Evolutionary conservation across 805 yeast species (phyloP), one percentile per base, ranked within the genome.

Genomic region (Saccharomyces eubayanus): DNA sequence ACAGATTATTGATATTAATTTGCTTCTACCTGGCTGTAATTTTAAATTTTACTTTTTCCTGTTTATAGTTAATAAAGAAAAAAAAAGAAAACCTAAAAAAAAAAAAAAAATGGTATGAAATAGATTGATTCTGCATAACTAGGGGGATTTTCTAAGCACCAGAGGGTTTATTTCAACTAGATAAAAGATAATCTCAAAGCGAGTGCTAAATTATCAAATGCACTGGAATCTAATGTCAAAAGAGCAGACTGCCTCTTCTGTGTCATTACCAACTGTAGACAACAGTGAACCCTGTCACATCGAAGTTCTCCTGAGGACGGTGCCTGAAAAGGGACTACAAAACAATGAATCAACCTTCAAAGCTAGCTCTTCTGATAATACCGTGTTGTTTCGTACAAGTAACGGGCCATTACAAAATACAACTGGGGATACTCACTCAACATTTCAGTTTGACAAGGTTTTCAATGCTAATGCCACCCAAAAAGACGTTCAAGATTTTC

Each of bases 381-480:
- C 45, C 8, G 46, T 27, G 29, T 24, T 28, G n/a, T 46, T 46
- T 46, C 30, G 28, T 5, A 36, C 30, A 47, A 47, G 16, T 10
- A n/a, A 28, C 24, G 24, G 24, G 12, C 29, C 31, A 14, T 28
- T 16, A 28, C 49, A 28, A 28, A 16, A 27, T 2, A 20, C 12
- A 8, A 14, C 36, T n/a, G 6, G 12, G 40, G 30, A 6, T 2
- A 6, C 28, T 11, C 28, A 51, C 10, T 31, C 28, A 28, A 9
- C 10, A 3, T 54, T 40, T 29, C 5, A 40, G 6, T 73, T 76
- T 1, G 62, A 64, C 1, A 57, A 84, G 2, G 57, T 77, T 1
- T 96, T 89, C 64, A 62, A 63, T 2, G 82, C 81, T 4, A 72
- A 87, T 5, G 86, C 84, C 62, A 74, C 80, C 85, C 54, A 74